Conservation (phyloP, 2,329 filamentous ascomycete species). For the Trichoderma asperellum region DNA sequence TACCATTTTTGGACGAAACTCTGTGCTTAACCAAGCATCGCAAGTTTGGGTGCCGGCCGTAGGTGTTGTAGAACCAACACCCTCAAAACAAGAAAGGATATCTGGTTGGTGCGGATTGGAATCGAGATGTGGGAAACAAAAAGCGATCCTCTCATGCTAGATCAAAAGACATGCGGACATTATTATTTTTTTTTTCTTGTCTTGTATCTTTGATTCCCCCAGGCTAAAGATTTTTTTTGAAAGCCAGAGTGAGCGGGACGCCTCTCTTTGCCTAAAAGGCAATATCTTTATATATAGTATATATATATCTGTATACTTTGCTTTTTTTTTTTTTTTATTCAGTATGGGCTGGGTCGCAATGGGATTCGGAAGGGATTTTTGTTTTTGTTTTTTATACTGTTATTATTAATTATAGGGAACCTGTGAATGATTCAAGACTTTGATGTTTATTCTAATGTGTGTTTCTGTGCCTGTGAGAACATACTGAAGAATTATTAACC, state of each 20-base stretch:
- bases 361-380: background rate
- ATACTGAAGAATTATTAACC: background rate
- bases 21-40: background rate
- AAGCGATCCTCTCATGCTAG: conserved; percentile 23
- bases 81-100: background rate
- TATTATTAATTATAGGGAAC: background rate
- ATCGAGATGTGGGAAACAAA: background rate
- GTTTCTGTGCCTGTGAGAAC: background rate
- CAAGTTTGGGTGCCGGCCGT: background rate
- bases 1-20: background rate
- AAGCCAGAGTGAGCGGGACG: conserved; percentile 3
- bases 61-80: background rate
- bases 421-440: background rate
- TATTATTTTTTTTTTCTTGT: background rate
- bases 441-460: background rate
- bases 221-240: background rate
- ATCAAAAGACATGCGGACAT: conserved; percentile 12
- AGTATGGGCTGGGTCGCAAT: background rate
- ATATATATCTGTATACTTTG: background rate
- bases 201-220: conserved; percentile 6
- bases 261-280: background rate
- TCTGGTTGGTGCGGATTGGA: conserved; percentile 9
- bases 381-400: background rate
- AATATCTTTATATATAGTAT: background rate
- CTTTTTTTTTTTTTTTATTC: background rate